Conservation (phyloP, 345 rosid genomes). For the Brassica juncea region DNA sequence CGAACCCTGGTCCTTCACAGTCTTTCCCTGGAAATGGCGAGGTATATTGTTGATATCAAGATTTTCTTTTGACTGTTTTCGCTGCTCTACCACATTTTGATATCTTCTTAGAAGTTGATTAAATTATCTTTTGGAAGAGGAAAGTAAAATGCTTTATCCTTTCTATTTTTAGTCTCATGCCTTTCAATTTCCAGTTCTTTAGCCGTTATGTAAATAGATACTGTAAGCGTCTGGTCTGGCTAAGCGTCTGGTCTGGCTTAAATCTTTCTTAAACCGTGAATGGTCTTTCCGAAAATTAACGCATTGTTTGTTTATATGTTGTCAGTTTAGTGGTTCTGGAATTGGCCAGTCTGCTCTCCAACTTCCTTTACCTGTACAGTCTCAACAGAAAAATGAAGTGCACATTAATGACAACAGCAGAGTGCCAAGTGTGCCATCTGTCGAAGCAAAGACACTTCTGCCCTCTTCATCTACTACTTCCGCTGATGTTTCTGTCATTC, state of each 20-base stretch:
- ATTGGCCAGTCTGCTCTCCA: constrained; percentile 49
- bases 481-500: constrained; percentile 55
- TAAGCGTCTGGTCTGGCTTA: constrained; percentile 11
- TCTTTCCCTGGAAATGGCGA: constrained; percentile 58
- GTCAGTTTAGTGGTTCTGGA: not conserved
- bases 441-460: constrained; percentile 44
- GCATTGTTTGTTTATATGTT: constrained; percentile 7
- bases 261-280: not conserved
- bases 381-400: constrained; percentile 62
- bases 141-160: not conserved
- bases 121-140: not conserved
- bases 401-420: constrained; percentile 62
- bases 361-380: constrained; percentile 50
- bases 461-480: constrained; percentile 44
- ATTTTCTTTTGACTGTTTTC: not conserved
- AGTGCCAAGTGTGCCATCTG: constrained; percentile 28
- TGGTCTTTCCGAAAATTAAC: not conserved
- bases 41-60: constrained; percentile 43
- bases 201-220: constrained; percentile 1
- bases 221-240: constrained; percentile 17
- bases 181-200: not conserved
- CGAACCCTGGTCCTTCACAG: constrained; percentile 55
- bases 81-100: too few relatives aligned
- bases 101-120: too few relatives aligned
- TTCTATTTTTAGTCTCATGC: constrained; percentile 17